Evolutionary conservation across 495 filamentous ascomycete species (phyloP).

Genomic region (Penicillium paradoxum): DNA sequence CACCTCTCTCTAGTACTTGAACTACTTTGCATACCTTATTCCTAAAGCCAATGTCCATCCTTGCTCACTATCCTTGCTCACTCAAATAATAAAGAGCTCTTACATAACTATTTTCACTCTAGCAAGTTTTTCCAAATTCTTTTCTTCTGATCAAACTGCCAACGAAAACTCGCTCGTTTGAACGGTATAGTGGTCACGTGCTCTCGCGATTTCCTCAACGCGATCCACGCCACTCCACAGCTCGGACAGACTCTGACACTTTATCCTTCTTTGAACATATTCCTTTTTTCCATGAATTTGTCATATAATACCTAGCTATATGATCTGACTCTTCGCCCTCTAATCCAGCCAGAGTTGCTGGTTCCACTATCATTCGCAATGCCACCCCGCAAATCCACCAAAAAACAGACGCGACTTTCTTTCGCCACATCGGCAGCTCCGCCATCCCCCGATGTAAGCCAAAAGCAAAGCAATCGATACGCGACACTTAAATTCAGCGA

Average conservation of each 20-base stretch:
- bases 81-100: too few species aligned
- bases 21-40: too few species aligned
- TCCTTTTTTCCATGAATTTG: background rate
- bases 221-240: constrained; percentile 5
- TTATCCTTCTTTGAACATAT: constrained; percentile 3
- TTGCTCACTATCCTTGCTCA: too few species aligned
- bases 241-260: background rate
- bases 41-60: too few species aligned
- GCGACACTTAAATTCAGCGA: constrained; percentile 38
- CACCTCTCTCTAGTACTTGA: too few species aligned
- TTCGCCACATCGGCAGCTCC: constrained; percentile 33
- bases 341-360: background rate
- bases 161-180: too few species aligned
- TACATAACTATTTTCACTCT: too few species aligned
- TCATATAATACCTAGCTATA: background rate
- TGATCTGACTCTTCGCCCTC: background rate
- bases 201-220: constrained; percentile 13
- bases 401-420: constrained; percentile 46
- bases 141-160: too few species aligned
- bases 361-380: constrained; percentile 16
- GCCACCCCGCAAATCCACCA: constrained; percentile 34
- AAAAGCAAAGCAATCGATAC: constrained; percentile 22
- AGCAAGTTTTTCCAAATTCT: too few species aligned
- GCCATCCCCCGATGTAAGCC: constrained; percentile 9
- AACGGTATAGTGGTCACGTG: constrained; percentile 12